Conservation (phyloP, 2,329 filamentous ascomycete species). For the Colletotrichum sp. region DNA sequence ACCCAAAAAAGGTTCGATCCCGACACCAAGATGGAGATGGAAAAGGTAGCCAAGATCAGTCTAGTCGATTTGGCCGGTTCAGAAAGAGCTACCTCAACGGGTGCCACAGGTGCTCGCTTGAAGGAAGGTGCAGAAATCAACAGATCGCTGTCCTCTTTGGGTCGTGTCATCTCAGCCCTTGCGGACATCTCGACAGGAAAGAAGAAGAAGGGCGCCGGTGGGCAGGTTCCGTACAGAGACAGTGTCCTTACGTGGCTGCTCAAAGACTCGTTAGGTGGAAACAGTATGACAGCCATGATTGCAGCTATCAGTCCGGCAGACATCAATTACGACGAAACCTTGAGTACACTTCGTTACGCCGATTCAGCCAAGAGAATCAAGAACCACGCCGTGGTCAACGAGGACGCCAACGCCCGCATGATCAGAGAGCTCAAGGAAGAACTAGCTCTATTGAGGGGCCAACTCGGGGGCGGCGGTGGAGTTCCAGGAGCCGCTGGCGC, state of each 20-base stretch:
- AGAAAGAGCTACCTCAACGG: constrained; percentile 95
- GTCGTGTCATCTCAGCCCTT: constrained; percentile 94
- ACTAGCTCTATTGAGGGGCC: constrained; percentile 81
- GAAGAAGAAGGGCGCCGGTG: constrained; percentile 76
- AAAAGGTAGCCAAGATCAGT: constrained; percentile 98
- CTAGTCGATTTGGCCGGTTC: constrained; percentile 97
- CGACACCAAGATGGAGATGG: constrained; percentile 95
- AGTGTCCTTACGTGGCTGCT: constrained; percentile 95
- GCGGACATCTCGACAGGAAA: constrained; percentile 88
- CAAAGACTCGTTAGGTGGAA: constrained; percentile 96
- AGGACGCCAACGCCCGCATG: constrained; percentile 98
- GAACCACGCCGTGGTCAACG: constrained; percentile 99
- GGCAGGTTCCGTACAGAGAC: constrained; percentile 93
- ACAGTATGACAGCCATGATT: constrained; percentile 99
- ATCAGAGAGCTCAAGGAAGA: constrained; percentile 98
- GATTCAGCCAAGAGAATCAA: constrained; percentile 99
- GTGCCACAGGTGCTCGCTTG: constrained; percentile 90
- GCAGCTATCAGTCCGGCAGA: constrained; percentile 97
- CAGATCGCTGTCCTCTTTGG: constrained; percentile 91
- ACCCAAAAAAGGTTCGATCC: constrained; percentile 91
- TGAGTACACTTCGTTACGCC: constrained; percentile 94
- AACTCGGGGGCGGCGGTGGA: constrained; percentile 69
- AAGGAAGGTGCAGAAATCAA: constrained; percentile 99
- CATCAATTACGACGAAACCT: constrained; percentile 98
- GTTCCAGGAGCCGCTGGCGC: constrained; percentile 42